A percentile compares a stretch with the other conserved stretches of the same genome.
phyloP scores from a whole-genome alignment of 495 filamentous ascomycete genomes.

The Aspergillus indologenus region DNA sequence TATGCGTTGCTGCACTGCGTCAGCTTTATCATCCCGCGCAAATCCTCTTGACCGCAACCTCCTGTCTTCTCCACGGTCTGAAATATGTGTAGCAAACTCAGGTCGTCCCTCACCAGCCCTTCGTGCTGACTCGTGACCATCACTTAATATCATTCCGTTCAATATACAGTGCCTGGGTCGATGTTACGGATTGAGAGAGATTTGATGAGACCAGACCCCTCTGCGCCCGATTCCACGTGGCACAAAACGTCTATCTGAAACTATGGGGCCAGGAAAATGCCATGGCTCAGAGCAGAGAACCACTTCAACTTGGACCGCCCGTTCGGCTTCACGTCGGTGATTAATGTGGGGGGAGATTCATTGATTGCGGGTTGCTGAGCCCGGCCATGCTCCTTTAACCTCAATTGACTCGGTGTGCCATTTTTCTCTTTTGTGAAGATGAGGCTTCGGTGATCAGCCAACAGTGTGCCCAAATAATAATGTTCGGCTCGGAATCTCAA shows the following conservation, averaged over 20 bases:
- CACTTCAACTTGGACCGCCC: constrained; percentile 20
- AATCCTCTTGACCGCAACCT: background rate
- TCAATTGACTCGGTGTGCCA: background rate
- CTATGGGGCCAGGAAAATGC: constrained; percentile 1
- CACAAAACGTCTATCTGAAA: constrained; percentile 15
- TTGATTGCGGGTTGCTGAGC: constrained; percentile 15
- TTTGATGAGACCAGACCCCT: constrained; percentile 11
- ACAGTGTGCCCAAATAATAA: background rate
- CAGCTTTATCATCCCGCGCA: background rate
- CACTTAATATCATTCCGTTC: background rate
- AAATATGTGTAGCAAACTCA: background rate
- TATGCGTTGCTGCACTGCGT: background rate
- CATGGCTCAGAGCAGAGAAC: constrained; percentile 8
- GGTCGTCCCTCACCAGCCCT: too few species aligned
- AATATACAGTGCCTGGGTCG: background rate
- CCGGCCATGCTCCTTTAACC: background rate
- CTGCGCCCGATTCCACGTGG: constrained; percentile 15
- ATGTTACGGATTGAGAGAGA: constrained; percentile 1
- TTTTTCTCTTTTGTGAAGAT: background rate
- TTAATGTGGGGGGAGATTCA: constrained; percentile 13
- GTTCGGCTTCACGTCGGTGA: constrained; percentile 16
- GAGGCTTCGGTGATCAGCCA: background rate
- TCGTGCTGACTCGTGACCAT: background rate
- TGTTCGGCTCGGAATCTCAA: too few species aligned
- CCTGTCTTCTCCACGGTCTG: background rate